Base-by-base conservation (phyloP, 2,329 filamentous ascomycete genomes). In the Neoarthrinium moseri region DNA sequence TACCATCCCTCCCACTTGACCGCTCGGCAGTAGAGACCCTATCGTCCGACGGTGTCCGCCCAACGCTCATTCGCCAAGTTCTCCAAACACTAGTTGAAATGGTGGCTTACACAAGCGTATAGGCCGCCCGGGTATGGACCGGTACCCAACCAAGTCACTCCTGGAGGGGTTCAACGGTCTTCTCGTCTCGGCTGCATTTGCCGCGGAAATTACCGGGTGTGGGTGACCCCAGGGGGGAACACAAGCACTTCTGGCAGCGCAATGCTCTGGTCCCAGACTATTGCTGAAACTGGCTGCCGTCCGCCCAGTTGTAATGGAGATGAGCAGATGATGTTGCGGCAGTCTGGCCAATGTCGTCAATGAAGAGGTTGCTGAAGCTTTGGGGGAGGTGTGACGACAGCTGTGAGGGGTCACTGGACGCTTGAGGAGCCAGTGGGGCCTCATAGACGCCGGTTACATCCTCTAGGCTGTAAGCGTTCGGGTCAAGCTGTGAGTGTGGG, bases 401-500 rank as follows among this genome's bases (percentile, higher is more conserved):
- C 10, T 45, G 48, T 23, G 36, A 35, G 13, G 51, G 37, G 3
- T 42, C 24, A 8, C 49, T 22, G 6, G 27, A 15, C 22, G 27
- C 18, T 12, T 33, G 27, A 18, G n/a, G n/a, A 7, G 23, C 21
- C n/a, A 49, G 34, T 2, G 48, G 45, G 20, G 34, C 24, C 23
- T 54, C 52, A 26, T 56, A 60, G 11, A 58, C 38, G 11, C 53
- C 52, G 3, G 45, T 29, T 4, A 57, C 50, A 33, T 56, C 46
- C 4, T 48, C 45, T 2, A 59, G 21, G 1, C 47, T 39, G 37
- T 58, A 60, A 5, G 52, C 26, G 15, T 43, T 43, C 7, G 36
- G 15, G 10, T n/a, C 30, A 12, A 42, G 17, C 11, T 44, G 32
- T 4, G 17, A 18, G 13, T 51, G 45, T 6, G 43, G 37, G 18